Evolutionary conservation across 805 yeast genomes (phyloP), one percentile per base, ranked within the genome.

Genomic region (Scheffersomyces ergatensis): DNA sequence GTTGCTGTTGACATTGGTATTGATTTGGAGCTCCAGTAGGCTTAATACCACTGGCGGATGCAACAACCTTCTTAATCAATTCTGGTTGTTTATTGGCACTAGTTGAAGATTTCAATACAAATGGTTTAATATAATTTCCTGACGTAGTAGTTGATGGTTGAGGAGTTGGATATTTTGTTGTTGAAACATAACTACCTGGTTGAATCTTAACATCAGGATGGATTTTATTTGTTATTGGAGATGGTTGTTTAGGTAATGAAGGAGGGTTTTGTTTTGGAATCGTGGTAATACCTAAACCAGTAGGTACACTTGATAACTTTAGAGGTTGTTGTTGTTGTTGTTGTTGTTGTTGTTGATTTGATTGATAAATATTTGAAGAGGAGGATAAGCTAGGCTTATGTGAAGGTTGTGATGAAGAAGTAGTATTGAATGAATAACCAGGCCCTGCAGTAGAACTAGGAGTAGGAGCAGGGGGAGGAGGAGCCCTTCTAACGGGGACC

Each of bases 401-500:
- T 3, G 18, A 12, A 18, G 15, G 19, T 9, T 4, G 4, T 15
- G 40, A 32, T 14, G 32, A 18, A 29, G 7, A 7, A 14, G 37
- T 26, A 33, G 44, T 18, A 36, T 40, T 33, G 23, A 33, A 39
- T 37, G 35, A 37, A 23, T 37, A 39, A 34, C 23, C 30, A 29
- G 18, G 8, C 15, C 5, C 6, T 26, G 29, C 5, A 14, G 17
- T 14, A 8, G 17, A 14, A 29, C 5, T 14, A 29, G 17, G 4
- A 20, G 30, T 26, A 15, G 45, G 18, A 20, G 48, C 50, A 17
- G 81, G 82, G 2, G 82, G 82, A 5, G 78, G 70, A 5, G 83
- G 84, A 1, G 84, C 82, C 43, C 66, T 69, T 60, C 84, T 68
- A 49, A 62, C 62, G 6, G 83, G 82, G 2, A 71, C 59, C 42